Base-by-base conservation (phyloP, 192 early-diverging fungal species). In the Coemansia sp. region DNA sequence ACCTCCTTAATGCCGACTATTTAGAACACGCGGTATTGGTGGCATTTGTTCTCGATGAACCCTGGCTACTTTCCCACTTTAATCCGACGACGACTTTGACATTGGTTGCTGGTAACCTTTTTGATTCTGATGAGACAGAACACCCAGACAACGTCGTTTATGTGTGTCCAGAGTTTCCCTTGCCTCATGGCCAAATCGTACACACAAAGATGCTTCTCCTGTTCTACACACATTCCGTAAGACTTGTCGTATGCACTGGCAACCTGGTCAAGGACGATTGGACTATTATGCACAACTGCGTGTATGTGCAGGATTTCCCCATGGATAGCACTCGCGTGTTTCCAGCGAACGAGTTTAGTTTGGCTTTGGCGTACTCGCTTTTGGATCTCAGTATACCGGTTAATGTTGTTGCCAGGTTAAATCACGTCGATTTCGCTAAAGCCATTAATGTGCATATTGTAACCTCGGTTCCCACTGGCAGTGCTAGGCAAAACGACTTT, bases 181-280 rank as follows among this genome's bases (percentile, higher is more conserved):
- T 26, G 18, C 62, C 63, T 8, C 4, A 40, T 0, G 63, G 62
- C 2, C 76, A 72, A 48, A 69, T 78, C 5, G 63, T 78, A 63
- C 76, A 78, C 45, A 34, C 63, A 5, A 78, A 78, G 34, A 5
- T 78, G 0, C 69, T 78, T 63, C 31, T 78, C 0, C 33, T 78
- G 9, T 72, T 73, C 55, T 73, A 64, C 20, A 3, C 39, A 1
- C 2, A 23, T 0, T 36, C 34, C 23, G 33, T 79, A 51, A 60
- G 76, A 21, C 60, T 79, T 9, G 66, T 70, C 1, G 65, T 70
- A 0, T 50, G 46, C 0, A 60, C 76, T 5, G 76, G 60, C 0
- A 79, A 73, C 14, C 57, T 79, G 20, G 42, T 63, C 0, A 18
- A 48, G 23, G 71, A 65, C 9, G 76, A 73, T 21, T 79, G 76